These are phyloP conservation scores for Trichomonas tenax DNA, from an alignment of 208 protist species.

Conservation along the genomic window DNA sequence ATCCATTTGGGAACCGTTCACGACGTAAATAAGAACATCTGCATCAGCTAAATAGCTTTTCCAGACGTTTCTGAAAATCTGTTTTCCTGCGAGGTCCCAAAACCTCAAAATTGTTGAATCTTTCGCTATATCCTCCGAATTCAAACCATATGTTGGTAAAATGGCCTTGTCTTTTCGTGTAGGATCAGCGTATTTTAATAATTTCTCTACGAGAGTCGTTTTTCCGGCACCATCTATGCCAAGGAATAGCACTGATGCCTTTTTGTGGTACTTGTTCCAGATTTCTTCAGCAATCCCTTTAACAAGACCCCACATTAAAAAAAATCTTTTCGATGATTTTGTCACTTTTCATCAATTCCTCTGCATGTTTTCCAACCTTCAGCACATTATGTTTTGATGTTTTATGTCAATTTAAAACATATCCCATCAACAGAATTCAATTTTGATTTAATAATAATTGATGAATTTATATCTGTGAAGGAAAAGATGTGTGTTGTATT, in stretches of 20 bases:
- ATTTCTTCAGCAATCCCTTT: not conserved
- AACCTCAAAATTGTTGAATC: not conserved
- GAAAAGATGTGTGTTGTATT: no score
- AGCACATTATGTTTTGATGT: no score
- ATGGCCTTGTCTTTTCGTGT: not conserved
- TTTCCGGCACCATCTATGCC: not conserved
- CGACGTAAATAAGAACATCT: not conserved
- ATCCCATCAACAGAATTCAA: no score
- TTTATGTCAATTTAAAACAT: no score
- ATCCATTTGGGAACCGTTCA: not conserved
- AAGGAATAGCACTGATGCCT: not conserved
- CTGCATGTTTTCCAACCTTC: no score
- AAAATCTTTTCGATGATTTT: not conserved
- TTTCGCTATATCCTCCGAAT: not conserved
- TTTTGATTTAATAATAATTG: no score
- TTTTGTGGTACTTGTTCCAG: not conserved
- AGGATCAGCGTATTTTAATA: not conserved
- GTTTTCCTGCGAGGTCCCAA: not conserved
- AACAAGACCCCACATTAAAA: not conserved
- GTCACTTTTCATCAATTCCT: no score
- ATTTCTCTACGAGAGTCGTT: not conserved
- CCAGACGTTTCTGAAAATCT: not conserved
- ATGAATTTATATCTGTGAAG: no score
- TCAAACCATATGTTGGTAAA: not conserved
- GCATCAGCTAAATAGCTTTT: not conserved